These are phyloP conservation scores for Ceratobasidium sp. DNA, from an alignment of 1,284 basidiomycete genomes.

Conservation along the genomic window DNA sequence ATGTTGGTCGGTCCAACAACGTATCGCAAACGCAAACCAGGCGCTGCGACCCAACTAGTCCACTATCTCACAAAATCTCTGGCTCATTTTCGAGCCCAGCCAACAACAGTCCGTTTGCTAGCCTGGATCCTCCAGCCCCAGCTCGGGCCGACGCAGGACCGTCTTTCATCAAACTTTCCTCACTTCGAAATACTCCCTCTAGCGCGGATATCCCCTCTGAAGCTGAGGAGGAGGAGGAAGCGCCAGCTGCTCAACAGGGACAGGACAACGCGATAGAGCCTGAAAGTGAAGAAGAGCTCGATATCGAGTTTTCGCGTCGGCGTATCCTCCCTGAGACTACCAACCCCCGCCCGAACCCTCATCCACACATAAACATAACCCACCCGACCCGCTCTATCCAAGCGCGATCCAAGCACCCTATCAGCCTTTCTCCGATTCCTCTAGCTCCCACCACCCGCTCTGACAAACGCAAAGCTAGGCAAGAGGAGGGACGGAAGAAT, in stretches of 20 bases:
- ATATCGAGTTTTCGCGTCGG: too few species aligned
- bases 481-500: too few species aligned
- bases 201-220: too few species aligned
- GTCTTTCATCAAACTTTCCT: background rate
- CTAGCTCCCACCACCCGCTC: too few species aligned
- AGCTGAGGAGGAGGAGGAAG: too few species aligned
- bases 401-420: background rate
- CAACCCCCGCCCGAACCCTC: too few species aligned
- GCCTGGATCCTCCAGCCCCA: too few species aligned
- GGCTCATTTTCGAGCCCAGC: background rate
- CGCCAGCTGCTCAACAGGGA: background rate
- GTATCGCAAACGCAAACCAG: conserved; percentile 14
- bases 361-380: background rate
- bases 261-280: background rate
- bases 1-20: conserved; percentile 2
- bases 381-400: background rate
- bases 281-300: background rate
- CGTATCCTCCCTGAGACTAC: too few species aligned
- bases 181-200: too few species aligned
- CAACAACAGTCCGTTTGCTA: background rate
- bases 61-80: background rate
- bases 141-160: background rate
- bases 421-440: background rate
- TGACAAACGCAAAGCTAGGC: too few species aligned
- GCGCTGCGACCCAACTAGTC: background rate